Evolutionary conservation across 345 rosid species (phyloP).

Genomic region (Nephelium lappaceum): DNA sequence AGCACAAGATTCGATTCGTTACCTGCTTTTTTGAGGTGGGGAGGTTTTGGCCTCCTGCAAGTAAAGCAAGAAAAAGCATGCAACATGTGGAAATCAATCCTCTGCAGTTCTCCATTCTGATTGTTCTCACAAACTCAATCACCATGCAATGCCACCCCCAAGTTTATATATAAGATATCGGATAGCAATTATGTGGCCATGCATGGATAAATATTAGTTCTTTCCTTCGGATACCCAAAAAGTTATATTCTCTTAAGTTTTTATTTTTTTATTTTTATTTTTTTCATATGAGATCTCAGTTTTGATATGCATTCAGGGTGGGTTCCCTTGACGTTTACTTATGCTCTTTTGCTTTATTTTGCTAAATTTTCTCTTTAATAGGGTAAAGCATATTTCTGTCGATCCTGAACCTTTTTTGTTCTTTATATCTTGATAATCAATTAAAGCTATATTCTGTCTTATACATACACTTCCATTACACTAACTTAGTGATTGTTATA

Average conservation of each 20-base stretch:
- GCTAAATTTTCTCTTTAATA: conserved; percentile 8
- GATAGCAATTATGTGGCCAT: neutral
- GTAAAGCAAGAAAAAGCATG: conserved; percentile 30
- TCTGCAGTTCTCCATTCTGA: conserved; percentile 15
- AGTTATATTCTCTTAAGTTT: neutral
- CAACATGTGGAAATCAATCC: conserved; percentile 26
- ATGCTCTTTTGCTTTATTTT: conserved; percentile 7
- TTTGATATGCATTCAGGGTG: neutral
- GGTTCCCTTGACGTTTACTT: conserved; percentile 16
- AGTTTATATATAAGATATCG: neutral
- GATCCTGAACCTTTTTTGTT: neutral
- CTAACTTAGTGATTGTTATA: too few species aligned
- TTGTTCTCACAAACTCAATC: neutral
- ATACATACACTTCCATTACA: too few species aligned
- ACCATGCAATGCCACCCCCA: neutral
- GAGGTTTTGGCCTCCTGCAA: conserved; percentile 24
- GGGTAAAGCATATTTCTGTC: conserved; percentile 19
- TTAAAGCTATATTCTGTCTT: conserved; percentile 10
- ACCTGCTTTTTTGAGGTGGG: conserved; percentile 26
- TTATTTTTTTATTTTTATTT: too few species aligned
- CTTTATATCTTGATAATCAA: neutral
- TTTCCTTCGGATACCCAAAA: conserved; percentile 31
- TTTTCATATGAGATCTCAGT: neutral
- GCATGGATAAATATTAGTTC: conserved; percentile 10
- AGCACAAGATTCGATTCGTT: neutral